Evolutionary conservation across 352 stramenopile species (phyloP), one percentile per base, ranked within the genome.

Genomic region (Labyrinthula sp.): DNA sequence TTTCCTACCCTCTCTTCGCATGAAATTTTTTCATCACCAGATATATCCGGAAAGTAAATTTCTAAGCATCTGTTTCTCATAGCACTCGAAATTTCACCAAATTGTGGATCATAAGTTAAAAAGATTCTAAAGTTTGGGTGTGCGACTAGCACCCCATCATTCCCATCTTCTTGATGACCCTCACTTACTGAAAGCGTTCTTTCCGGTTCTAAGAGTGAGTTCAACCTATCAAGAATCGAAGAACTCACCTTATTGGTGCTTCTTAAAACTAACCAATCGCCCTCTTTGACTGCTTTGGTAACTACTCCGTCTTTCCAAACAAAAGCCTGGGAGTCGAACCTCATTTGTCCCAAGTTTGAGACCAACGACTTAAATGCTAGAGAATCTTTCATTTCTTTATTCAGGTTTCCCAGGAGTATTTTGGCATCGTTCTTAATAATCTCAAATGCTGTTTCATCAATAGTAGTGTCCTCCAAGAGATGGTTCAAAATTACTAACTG

Each of bases 1-100:
- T 23, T 82, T 79, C 29, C 63, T 52, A 28, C 77, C 74, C 26
- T 83, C 78, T 21, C 82, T 68, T 14, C 89, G 64, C n/a, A n/a
- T n/a, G n/a, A n/a, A n/a, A 50, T 12, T 4, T 35, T n/a, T 10
- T 30, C n/a, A 4, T 8, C 10, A 23, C 30, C 24, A 1, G 38
- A 21, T 6, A 45, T 48, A 0, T 62, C 48, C 1, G 62, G 30
- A 23, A 84, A 54, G 0, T 67, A 81, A 28, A 99, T 76, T 65
- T 99, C 89, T 17, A 99, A 75, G 64, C 92, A 99, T 22, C 92
- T 79, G 63, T 99, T 99, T 45, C 92, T 69, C 91, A 99, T 99
- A 7, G 92, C 91, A 38, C 91, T 79, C 14, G 83, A 97, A 8
- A 99, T 76, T 71, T 99, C 90, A 20, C 77, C 76, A 38, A 73